These are phyloP conservation scores for Cryptococcus depauperatus DNA, from an alignment of 1,284 basidiomycete species.

Conservation along the genomic window DNA sequence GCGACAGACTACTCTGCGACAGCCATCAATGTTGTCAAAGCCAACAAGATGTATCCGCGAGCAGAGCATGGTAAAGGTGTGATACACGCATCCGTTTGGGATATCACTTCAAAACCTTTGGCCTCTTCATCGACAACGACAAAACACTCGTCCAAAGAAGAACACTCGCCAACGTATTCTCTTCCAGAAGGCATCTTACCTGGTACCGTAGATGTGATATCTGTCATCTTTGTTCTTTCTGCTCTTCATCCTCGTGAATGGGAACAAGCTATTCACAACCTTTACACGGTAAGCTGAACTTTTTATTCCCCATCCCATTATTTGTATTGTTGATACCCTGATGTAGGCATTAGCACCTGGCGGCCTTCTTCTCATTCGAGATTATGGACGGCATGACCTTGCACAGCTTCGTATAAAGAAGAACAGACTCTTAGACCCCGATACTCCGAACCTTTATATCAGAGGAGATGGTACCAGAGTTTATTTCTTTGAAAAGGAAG, in stretches of 20 bases:
- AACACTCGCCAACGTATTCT: constrained; percentile 16
- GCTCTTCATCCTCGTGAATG: constrained; percentile 93
- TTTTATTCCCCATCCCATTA: not conserved
- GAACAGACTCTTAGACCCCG: constrained; percentile 77
- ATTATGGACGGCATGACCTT: constrained; percentile 91
- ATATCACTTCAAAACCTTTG: constrained; percentile 58
- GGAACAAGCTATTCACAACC: constrained; percentile 73
- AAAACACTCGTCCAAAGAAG: not conserved
- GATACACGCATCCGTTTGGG: constrained; percentile 79
- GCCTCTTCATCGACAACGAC: not conserved
- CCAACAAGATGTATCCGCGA: constrained; percentile 61
- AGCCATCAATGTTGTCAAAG: constrained; percentile 82
- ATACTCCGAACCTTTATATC: constrained; percentile 90
- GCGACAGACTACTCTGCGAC: constrained; percentile 89
- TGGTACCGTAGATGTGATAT: constrained; percentile 70
- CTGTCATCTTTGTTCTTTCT: constrained; percentile 92
- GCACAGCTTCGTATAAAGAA: constrained; percentile 89
- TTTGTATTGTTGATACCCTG: not conserved
- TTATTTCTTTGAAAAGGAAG: constrained; percentile 83
- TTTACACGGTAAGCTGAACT: constrained; percentile 55
- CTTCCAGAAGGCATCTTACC: constrained; percentile 61
- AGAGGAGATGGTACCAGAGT: constrained; percentile 94
- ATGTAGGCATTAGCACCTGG: constrained; percentile 80
- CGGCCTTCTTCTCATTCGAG: constrained; percentile 75
- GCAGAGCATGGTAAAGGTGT: constrained; percentile 58